These are phyloP conservation scores for Pilatotrama ljubarskyi DNA, from an alignment of 768 basidiomycete species.

Conservation along the genomic window DNA sequence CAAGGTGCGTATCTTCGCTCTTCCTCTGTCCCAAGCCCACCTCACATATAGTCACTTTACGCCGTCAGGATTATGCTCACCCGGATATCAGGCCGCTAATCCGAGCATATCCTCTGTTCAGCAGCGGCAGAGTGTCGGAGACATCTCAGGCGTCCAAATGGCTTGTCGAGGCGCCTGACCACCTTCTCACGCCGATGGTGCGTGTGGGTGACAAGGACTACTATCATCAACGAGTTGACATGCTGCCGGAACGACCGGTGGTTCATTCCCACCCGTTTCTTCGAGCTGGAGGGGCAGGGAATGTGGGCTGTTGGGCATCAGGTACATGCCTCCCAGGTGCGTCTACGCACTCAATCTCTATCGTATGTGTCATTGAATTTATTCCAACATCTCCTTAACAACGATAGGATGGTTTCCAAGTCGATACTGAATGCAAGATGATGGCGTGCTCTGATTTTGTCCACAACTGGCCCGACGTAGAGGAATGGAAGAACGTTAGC, in stretches of 20 bases:
- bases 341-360: background rate
- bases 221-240: conserved; percentile 29
- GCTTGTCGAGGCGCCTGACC: conserved; percentile 30
- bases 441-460: background rate
- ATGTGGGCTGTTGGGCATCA: conserved; percentile 7
- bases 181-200: conserved; percentile 29
- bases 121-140: conserved; percentile 15
- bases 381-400: too few species aligned
- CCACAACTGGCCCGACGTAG: background rate
- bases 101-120: conserved; percentile 33
- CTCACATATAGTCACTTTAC: background rate
- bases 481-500: background rate
- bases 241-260: conserved; percentile 13
- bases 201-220: conserved; percentile 19
- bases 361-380: too few species aligned
- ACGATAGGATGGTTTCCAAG: background rate
- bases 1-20: conserved; percentile 18
- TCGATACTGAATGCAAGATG: background rate
- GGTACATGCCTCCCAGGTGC: background rate
- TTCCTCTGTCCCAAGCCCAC: background rate
- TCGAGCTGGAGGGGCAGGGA: background rate
- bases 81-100: conserved; percentile 18
- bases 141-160: conserved; percentile 27
- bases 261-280: conserved; percentile 21
- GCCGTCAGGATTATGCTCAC: conserved; percentile 29